Evolutionary conservation across 225 moss, liverwort and hornwort species (phyloP).

Genomic region (Marchantia polymorpha): DNA sequence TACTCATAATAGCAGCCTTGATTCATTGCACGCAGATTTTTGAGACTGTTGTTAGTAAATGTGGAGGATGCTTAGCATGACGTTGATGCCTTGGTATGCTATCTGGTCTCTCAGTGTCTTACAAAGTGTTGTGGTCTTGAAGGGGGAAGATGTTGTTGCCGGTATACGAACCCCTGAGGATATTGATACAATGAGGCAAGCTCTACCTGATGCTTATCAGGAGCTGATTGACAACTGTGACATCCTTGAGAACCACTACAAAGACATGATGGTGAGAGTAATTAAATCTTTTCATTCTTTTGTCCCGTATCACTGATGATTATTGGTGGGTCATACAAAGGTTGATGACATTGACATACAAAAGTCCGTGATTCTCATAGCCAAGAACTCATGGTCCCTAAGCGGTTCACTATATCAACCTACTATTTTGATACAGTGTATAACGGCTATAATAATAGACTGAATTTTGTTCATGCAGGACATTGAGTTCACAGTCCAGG

Average conservation of each 20-base stretch:
- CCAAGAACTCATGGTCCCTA: too few relatives aligned
- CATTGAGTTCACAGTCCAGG: constrained; percentile 97
- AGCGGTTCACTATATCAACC: too few relatives aligned
- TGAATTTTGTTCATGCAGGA: constrained; percentile 40
- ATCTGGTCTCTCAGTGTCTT: not conserved
- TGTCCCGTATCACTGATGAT: not conserved
- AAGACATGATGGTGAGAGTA: constrained; percentile 79
- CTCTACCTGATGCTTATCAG: constrained; percentile 75
- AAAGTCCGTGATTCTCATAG: too few relatives aligned
- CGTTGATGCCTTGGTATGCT: not conserved
- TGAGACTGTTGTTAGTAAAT: not conserved
- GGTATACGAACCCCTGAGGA: constrained; percentile 93
- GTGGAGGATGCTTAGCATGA: not conserved
- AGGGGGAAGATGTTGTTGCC: constrained; percentile 98
- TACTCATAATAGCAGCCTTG: too few relatives aligned
- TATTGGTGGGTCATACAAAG: too few relatives aligned
- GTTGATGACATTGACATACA: too few relatives aligned
- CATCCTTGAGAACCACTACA: constrained; percentile 88
- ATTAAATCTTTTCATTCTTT: not conserved
- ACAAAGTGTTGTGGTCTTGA: not conserved
- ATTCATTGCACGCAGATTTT: not conserved
- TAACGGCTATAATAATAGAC: too few relatives aligned
- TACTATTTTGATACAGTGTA: not conserved
- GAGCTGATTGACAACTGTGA: constrained; percentile 86
- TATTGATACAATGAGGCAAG: constrained; percentile 85